phyloP scores from a whole-genome alignment of 164 flowering plant species.

The Cinnamomum chago region DNA sequence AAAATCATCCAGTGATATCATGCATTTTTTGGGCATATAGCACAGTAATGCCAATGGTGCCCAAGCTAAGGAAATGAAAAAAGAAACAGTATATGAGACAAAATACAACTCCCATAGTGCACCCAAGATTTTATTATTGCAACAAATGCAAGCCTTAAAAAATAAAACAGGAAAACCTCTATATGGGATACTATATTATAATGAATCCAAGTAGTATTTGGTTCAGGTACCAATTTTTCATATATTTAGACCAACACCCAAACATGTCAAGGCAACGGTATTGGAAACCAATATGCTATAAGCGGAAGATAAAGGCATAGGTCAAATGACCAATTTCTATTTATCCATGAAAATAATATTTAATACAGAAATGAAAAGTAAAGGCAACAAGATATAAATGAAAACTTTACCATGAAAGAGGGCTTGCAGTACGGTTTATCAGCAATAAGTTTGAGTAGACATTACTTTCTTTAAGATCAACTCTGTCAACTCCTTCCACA shows the following conservation, averaged over 20 bases:
- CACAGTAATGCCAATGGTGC: background rate
- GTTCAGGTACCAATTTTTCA: too few relatives aligned
- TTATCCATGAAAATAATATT: background rate
- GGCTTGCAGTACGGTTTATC: slow-evolving; percentile 92
- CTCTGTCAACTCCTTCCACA: slow-evolving; percentile 60
- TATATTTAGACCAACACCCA: too few relatives aligned
- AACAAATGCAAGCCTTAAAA: too few relatives aligned
- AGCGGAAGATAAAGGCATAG: background rate
- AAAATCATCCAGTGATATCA: background rate
- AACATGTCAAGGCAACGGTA: too few relatives aligned
- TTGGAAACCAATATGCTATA: too few relatives aligned
- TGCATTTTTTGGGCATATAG: background rate
- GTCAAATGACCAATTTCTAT: background rate
- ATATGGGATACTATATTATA: too few relatives aligned
- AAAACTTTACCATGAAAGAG: slow-evolving; percentile 72
- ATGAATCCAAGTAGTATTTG: too few relatives aligned
- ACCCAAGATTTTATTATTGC: too few relatives aligned
- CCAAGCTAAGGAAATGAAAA: background rate
- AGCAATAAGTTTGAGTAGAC: slow-evolving; percentile 69
- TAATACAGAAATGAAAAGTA: background rate
- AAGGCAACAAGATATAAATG: background rate
- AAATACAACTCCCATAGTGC: too few relatives aligned
- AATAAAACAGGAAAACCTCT: too few relatives aligned
- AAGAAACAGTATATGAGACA: too few relatives aligned
- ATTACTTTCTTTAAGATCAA: slow-evolving; percentile 49